Evolutionary conservation across 2,329 filamentous ascomycete species (phyloP), one percentile per base, ranked within the genome.

Genomic region (Grosmannia huntii): DNA sequence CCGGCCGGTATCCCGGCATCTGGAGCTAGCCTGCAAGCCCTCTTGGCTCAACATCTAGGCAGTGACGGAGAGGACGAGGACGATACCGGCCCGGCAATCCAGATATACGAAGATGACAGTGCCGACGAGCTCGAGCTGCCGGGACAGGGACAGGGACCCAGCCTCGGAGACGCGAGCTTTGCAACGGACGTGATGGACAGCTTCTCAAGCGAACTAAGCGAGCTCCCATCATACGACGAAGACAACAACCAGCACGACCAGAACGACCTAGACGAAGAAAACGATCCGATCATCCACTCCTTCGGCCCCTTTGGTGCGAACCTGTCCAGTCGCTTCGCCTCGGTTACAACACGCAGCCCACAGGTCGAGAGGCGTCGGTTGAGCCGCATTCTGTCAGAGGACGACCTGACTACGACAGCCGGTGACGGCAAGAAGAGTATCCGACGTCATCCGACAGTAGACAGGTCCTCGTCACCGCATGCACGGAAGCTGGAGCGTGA

Each of bases 301-400:
- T 96, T 96, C 64, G 91, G 90, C 19, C 90, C 90, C 0, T 95
- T 89, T 67, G 90, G 90, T 49, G 87, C 88, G 57, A 89, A 96
- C 68, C 78, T 96, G 44, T 83, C 92, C n/a, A 82, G 83, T 61
- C 85, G 89, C 28, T 80, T 96, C 69, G 87, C 89, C 25, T 89
- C 87, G 2, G 87, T 96, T 74, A 80, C 78, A 55, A 80, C 88
- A 5, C 76, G 75, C 54, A 89, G 88, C 9, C 87, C 87, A 27
- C 76, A 80, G 64, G 72, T 67, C 2, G 62, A 63, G 31, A 61
- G 60, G 4, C 44, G 44, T 1, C 60, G 59, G n/a, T 41, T 60
- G 28, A 55, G 56, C 57, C 58, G 59, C 12, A 62, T 61, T 3
- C 56, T 62, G 7, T 61, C 59, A 3, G 60, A 28, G 1, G 63